A percentile compares a stretch with the other conserved stretches of the same genome.
phyloP scores from a whole-genome alignment of 2,329 filamentous ascomycete species.

The Penicillium verrucosum region DNA sequence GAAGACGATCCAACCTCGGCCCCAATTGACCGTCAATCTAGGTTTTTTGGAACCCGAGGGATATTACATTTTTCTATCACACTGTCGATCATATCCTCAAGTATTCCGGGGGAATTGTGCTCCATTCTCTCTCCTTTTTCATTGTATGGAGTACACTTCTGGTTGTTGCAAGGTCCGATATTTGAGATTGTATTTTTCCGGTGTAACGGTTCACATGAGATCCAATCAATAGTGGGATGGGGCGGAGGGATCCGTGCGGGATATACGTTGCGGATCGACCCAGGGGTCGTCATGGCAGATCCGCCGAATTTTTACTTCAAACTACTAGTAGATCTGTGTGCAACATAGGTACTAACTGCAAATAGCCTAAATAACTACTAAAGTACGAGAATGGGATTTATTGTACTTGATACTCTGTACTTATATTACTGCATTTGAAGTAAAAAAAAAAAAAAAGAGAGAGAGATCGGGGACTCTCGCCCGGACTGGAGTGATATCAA shows the following conservation, averaged over 20 bases:
- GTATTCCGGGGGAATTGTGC: not conserved
- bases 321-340: slow-evolving; percentile 9
- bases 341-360: not conserved
- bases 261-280: slow-evolving; percentile 21
- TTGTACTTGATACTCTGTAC: not conserved
- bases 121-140: slow-evolving; percentile 1
- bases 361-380: not conserved
- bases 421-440: not conserved
- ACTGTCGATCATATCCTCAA: not conserved
- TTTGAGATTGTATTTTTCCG: slow-evolving; percentile 23
- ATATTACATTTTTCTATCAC: not conserved
- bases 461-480: slow-evolving; percentile 7
- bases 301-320: slow-evolving; percentile 6
- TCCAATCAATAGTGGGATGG: slow-evolving; percentile 28
- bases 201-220: slow-evolving; percentile 24
- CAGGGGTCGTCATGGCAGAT: slow-evolving; percentile 23
- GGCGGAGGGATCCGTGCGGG: slow-evolving; percentile 19
- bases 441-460: not conserved
- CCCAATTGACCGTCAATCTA: not conserved
- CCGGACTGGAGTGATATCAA: slow-evolving; percentile 9
- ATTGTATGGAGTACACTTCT: too few relatives aligned
- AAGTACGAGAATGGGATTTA: not conserved
- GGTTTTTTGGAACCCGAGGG: not conserved
- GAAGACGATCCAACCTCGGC: slow-evolving; percentile 1
- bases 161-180: slow-evolving; percentile 14